phyloP scores from a whole-genome alignment of 2,329 filamentous ascomycete genomes.

The Tolypocladium endophyticum region DNA sequence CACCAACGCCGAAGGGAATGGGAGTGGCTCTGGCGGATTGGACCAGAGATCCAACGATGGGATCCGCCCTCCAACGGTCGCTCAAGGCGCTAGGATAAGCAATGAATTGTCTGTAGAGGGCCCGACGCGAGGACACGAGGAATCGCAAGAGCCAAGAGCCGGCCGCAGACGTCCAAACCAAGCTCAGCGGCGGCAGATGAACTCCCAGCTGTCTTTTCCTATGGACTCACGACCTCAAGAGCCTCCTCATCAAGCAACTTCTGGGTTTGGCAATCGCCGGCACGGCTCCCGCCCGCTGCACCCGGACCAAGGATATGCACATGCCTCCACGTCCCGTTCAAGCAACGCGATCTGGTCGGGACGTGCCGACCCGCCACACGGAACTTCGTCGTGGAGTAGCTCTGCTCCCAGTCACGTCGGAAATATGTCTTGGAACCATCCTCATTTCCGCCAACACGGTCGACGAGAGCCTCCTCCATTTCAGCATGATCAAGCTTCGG shows the following conservation, averaged over 20 bases:
- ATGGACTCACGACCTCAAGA: slow-evolving; percentile 35
- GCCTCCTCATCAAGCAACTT: slow-evolving; percentile 2
- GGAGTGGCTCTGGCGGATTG: not conserved
- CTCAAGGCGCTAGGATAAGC: not conserved
- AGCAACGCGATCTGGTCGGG: not conserved
- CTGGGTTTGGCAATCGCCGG: not conserved
- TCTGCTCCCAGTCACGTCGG: not conserved
- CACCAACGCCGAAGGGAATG: slow-evolving; percentile 28
- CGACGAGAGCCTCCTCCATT: slow-evolving; percentile 7
- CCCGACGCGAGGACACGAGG: not conserved
- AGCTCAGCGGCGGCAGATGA: slow-evolving; percentile 53
- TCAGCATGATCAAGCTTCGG: slow-evolving; percentile 12
- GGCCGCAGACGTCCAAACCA: slow-evolving; percentile 47
- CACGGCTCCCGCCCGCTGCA: not conserved
- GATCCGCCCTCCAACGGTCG: not conserved
- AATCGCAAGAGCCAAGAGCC: slow-evolving; percentile 15
- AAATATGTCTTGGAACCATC: not conserved
- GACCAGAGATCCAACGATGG: not conserved
- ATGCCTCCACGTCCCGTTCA: not conserved
- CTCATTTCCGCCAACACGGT: not conserved
- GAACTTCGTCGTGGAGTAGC: not conserved
- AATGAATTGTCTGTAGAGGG: not conserved
- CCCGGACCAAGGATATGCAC: not conserved
- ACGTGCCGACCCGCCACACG: not conserved
- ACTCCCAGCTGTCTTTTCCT: slow-evolving; percentile 44